Evolutionary conservation across 768 basidiomycete genomes (phyloP), one percentile per base, ranked within the genome.

Genomic region (Paxillus involutus): DNA sequence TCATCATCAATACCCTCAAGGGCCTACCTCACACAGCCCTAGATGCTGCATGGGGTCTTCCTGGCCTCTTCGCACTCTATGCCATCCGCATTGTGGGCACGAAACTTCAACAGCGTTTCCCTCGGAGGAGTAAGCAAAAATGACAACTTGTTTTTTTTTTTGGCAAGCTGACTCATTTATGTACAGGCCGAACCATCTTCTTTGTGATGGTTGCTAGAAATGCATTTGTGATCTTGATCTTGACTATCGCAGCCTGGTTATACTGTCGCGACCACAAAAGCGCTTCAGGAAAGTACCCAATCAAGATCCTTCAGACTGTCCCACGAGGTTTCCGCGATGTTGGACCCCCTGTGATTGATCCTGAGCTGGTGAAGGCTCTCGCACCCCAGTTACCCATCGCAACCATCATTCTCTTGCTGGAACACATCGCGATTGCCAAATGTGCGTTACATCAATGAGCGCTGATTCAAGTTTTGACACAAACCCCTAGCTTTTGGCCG

Each of bases 351-450:
- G 39, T 63, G 10, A 77, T 87, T 57, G 75, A 80, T 57, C 17
- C 50, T 1, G 58, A 72, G 11, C 77, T 96, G 21, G 68, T 96
- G 30, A 53, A 63, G 0, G 91, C 91, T 0, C 75, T 98, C 51
- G 88, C 80, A 2, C 75, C 85, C 6, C 79, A 96, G 52, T 68
- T 98, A 3, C 91, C 91, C 2, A 83, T 93, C 5, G 86, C 91
- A 17, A 93, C 91, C 0, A 92, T 96, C 59, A 88, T 96, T 64
- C 78, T 98, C 44, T 77, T 98, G 13, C 77, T 98, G 47, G 96
- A 98, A 70, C 97, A 99, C 73, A 98, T 98, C 55, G 89, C 95
- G 30, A 99, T 99, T 60, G 84, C 91, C n/a, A 96, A 94, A 73
- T 91, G 91, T 89, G 68, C 65, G 82, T 7, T 29, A 52, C 39